Evolutionary conservation across 352 stramenopile species (phyloP), one percentile per base, ranked within the genome.

Genomic region (Phytopythium kandeliae): DNA sequence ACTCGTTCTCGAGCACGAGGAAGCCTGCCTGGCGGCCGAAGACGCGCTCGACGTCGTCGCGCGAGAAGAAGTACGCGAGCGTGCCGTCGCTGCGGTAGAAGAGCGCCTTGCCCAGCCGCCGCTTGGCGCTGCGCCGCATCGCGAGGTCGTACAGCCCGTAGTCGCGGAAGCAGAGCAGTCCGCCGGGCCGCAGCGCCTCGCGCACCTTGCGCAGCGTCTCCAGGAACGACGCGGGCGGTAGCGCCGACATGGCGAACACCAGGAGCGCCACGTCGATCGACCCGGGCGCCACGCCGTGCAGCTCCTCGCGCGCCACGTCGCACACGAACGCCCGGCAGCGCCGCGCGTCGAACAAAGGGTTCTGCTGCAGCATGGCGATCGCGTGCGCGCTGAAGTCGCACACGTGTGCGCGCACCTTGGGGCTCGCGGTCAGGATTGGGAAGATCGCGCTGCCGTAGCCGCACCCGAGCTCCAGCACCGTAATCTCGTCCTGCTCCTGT

Each of bases 361-460:
- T 78, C 17, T 75, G 64, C 44, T 74, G 57, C 2, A 92, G 65
- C 26, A 90, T 86, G 26, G 71, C 62, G 48, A 92, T 89, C 22
- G 79, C 77, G 50, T 82, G 71, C n/a, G 83, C 66, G 51, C 85
- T 94, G 34, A 92, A 92, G 62, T 96, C 85, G 40, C 79, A 86
- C 12, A 85, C 77, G 54, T 93, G 66, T 15, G 86, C 81, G 52
- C 69, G 62, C 24, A 93, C 60, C 35, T 85, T 75, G 22, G 78
- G 64, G 45, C 69, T 80, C 57, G 80, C 65, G 22, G 65, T 66
- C 12, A 96, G 56, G 58, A 95, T 91, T 4, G 86, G 84, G 56
- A 96, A 82, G 49, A 92, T 89, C 45, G 81, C 80, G 54, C 86
- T 96, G 37, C 86, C 86, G 58, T 93, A 95, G 43, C 86, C 84